These are phyloP conservation scores for Akanthomyces uredinophilus DNA, from an alignment of 2,329 filamentous ascomycete species.

Conservation along the genomic window DNA sequence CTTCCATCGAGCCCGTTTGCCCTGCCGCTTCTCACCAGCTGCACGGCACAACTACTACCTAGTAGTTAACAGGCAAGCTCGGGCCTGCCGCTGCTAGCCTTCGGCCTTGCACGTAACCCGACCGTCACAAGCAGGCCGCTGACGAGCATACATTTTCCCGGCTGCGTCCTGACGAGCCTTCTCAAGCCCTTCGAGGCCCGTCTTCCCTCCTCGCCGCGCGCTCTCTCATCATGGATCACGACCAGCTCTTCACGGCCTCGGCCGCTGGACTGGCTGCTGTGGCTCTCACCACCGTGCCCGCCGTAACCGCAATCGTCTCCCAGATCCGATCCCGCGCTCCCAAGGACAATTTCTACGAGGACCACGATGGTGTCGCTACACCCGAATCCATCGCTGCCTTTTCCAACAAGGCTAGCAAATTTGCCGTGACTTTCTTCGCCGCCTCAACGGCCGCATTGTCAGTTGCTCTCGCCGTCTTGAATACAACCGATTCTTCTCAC, in stretches of 20 bases:
- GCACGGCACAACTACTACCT: neutral
- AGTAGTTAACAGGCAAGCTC: neutral
- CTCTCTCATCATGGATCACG: constrained; percentile 9
- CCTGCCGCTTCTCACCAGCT: neutral
- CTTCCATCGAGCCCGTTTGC: constrained; percentile 1
- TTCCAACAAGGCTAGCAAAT: constrained; percentile 55
- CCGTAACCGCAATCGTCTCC: constrained; percentile 28
- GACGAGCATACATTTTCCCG: neutral
- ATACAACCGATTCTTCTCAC: constrained; percentile 33
- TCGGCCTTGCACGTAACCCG: constrained; percentile 3
- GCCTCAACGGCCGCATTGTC: constrained; percentile 50
- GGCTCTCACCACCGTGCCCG: constrained; percentile 33
- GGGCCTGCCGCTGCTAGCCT: constrained; percentile 1
- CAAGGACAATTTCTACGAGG: constrained; percentile 54
- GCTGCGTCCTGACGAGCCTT: constrained; percentile 1
- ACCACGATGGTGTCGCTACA: constrained; percentile 64
- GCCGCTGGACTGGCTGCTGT: constrained; percentile 31
- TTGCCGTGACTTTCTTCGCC: constrained; percentile 49
- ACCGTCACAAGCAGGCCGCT: neutral
- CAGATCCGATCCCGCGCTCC: constrained; percentile 32
- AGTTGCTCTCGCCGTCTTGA: constrained; percentile 50
- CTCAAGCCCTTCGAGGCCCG: neutral
- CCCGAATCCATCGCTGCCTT: constrained; percentile 58
- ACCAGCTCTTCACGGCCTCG: constrained; percentile 20
- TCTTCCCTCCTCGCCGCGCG: neutral